These are phyloP conservation scores for Pichia sp. DNA, from an alignment of 1,139 yeast genomes.

Conservation along the genomic window DNA sequence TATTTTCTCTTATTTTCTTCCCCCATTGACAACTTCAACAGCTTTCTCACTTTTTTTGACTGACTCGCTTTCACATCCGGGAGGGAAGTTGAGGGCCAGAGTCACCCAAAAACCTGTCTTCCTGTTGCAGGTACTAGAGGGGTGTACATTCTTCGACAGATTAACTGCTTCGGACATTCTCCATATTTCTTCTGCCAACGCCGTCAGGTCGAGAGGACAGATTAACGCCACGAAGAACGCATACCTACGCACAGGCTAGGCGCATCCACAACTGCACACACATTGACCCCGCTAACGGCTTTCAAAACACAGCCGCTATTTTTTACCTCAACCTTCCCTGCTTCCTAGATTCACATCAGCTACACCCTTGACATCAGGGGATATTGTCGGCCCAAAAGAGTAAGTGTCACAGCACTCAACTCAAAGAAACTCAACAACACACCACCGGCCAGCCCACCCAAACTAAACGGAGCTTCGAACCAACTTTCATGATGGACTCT, in stretches of 20 bases:
- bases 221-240: not conserved
- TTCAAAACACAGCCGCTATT: not conserved
- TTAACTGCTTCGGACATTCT: not conserved
- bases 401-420: too few species aligned
- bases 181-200: not conserved
- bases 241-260: not conserved
- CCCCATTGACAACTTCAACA: constrained; percentile 1
- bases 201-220: not conserved
- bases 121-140: not conserved
- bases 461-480: too few species aligned
- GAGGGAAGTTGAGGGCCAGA: not conserved
- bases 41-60: not conserved
- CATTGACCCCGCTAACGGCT: not conserved
- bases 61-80: not conserved
- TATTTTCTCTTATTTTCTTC: not conserved
- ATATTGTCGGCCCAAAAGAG: too few species aligned
- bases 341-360: too few species aligned
- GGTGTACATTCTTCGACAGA: not conserved
- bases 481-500: constrained; percentile 25
- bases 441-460: too few species aligned
- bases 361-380: too few species aligned
- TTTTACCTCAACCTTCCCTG: not conserved
- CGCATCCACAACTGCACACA: not conserved
- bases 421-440: too few species aligned
- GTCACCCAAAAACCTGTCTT: not conserved